Evolutionary conservation across 2,329 filamentous ascomycete species (phyloP).

Genomic region (Xylaria sp.): DNA sequence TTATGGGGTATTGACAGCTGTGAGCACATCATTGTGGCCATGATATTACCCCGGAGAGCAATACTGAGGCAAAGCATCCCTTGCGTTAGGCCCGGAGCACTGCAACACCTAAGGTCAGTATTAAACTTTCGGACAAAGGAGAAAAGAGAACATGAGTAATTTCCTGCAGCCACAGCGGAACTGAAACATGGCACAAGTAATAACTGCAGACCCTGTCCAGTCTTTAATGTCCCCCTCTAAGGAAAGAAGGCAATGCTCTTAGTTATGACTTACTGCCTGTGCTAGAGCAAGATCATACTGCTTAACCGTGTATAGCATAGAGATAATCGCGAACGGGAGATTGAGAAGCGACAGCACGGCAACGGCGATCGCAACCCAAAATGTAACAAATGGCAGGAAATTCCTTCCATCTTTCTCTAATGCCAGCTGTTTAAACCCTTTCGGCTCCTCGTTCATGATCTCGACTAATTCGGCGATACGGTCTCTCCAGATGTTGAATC

Average conservation of each 20-base stretch:
- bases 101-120: not conserved
- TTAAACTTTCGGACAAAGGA: not conserved
- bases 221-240: not conserved
- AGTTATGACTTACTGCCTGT: conserved; percentile 10
- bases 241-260: not conserved
- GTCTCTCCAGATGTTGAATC: conserved; percentile 20
- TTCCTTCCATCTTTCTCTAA: conserved; percentile 22
- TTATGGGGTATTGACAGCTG: no score
- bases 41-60: not conserved
- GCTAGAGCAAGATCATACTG: conserved; percentile 22
- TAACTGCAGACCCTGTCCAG: not conserved
- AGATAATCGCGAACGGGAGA: conserved; percentile 16
- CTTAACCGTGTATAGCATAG: conserved; percentile 18
- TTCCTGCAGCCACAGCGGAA: no score
- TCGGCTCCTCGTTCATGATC: conserved; percentile 26
- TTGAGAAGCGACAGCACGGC: conserved; percentile 15
- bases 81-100: conserved; percentile 4
- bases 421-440: conserved; percentile 16
- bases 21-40: not conserved
- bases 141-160: not conserved
- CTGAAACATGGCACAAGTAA: not conserved
- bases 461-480: conserved; percentile 17
- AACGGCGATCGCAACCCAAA: conserved; percentile 21
- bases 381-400: conserved; percentile 20
- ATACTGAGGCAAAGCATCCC: conserved; percentile 11